A percentile compares a stretch with the other conserved stretches of the same genome.
Evolutionary conservation across 2,329 filamentous ascomycete species (phyloP).

Genomic region (Sporothrix mexicana): DNA sequence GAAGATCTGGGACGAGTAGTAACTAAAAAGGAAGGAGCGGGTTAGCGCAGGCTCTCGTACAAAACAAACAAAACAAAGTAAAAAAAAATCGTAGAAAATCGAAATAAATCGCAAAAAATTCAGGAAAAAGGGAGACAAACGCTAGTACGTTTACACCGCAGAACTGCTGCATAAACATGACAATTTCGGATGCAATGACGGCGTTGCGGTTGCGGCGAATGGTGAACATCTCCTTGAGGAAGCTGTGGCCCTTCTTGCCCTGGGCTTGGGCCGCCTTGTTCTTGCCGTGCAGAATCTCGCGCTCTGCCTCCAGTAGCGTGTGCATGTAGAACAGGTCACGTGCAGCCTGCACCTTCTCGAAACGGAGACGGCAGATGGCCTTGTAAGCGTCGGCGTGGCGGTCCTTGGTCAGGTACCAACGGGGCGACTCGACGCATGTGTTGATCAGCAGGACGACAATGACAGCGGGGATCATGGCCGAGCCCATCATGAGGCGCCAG

Average conservation of each 20-base stretch:
- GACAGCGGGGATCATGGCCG: slow-evolving; percentile 67
- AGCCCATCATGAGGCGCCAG: slow-evolving; percentile 73
- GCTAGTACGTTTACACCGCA: slow-evolving; percentile 48
- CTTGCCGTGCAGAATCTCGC: slow-evolving; percentile 48
- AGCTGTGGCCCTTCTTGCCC: slow-evolving; percentile 51
- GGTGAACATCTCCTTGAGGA: slow-evolving; percentile 62
- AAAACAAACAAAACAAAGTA: not conserved
- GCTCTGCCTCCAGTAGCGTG: slow-evolving; percentile 63
- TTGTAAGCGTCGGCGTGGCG: slow-evolving; percentile 55
- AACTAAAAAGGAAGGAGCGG: slow-evolving; percentile 39
- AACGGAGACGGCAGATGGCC: slow-evolving; percentile 55
- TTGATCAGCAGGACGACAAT: slow-evolving; percentile 59
- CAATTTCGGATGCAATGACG: slow-evolving; percentile 63
- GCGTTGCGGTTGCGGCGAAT: slow-evolving; percentile 68
- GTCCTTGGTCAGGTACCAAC: slow-evolving; percentile 58
- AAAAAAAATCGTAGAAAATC: slow-evolving; percentile 4
- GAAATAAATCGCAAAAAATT: not conserved
- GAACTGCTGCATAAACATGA: slow-evolving; percentile 71
- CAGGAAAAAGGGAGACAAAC: not conserved
- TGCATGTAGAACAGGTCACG: slow-evolving; percentile 63
- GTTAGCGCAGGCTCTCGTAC: not conserved
- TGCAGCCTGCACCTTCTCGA: slow-evolving; percentile 59
- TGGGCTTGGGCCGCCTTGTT: not conserved
- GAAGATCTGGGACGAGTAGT: slow-evolving; percentile 68
- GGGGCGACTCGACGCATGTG: slow-evolving; percentile 36